These are phyloP conservation scores for Larix sibirica DNA, from an alignment of 83 land plant genomes.

Conservation along the genomic window DNA sequence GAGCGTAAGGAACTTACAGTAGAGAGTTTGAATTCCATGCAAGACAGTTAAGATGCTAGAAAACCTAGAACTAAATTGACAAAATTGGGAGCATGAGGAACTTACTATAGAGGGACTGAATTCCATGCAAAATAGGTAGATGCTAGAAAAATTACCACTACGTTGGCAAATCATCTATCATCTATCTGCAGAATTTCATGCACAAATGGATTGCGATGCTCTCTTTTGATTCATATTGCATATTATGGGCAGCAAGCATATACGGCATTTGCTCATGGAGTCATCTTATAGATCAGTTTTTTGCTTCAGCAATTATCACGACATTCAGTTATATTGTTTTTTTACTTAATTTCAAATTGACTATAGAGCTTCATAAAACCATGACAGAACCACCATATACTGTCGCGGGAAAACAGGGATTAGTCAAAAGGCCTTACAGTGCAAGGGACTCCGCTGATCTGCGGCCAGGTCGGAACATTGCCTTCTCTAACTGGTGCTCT, in stretches of 20 bases:
- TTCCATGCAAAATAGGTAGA: neutral
- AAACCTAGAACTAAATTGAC: no score
- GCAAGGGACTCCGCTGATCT: conserved; percentile 75
- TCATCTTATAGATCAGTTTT: neutral
- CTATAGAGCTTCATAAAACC: no score
- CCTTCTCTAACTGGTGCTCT: conserved; percentile 78
- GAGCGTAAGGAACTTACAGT: no score
- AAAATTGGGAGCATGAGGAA: neutral
- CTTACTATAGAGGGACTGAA: neutral
- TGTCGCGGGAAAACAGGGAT: neutral
- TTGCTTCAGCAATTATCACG: neutral
- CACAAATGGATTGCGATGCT: neutral
- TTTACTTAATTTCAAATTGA: no score
- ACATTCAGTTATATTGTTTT: neutral
- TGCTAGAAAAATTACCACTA: neutral
- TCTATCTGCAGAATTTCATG: neutral
- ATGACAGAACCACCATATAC: neutral
- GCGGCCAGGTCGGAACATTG: conserved; percentile 84
- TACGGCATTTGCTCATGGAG: neutral
- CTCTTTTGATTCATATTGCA: neutral
- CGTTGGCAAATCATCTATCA: neutral
- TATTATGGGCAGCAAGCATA: neutral
- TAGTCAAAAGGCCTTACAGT: conserved; percentile 38
- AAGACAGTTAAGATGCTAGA: no score
- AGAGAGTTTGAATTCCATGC: no score